A percentile compares a stretch with the other conserved stretches of the same genome.
Evolutionary conservation across 2,329 filamentous ascomycete genomes (phyloP).

Genomic region (Bipolaris gigantea): DNA sequence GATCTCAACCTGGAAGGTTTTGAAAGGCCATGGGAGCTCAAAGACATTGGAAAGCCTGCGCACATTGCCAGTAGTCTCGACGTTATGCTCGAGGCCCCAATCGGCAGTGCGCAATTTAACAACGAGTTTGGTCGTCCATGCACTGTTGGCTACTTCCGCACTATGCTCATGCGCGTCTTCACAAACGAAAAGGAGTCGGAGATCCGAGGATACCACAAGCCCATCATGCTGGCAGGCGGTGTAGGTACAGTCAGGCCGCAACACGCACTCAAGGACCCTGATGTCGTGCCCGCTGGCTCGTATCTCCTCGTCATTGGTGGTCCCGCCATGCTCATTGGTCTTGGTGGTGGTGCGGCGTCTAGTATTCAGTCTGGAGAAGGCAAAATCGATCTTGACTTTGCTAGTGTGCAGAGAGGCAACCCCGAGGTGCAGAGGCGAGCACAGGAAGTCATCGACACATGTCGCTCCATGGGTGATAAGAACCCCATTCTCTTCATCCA

Average conservation of each 20-base stretch:
- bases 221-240: conserved; percentile 97
- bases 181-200: conserved; percentile 66
- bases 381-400: conserved; percentile 91
- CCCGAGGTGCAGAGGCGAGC: conserved; percentile 94
- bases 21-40: conserved; percentile 80
- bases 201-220: conserved; percentile 92
- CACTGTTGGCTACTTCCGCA: conserved; percentile 88
- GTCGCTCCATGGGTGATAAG: conserved; percentile 76
- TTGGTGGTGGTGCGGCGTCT: conserved; percentile 93
- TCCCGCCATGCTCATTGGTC: conserved; percentile 95
- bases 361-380: conserved; percentile 86
- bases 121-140: conserved; percentile 95
- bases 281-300: conserved; percentile 80
- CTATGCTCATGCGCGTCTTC: conserved; percentile 72
- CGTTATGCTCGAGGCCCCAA: conserved; percentile 96
- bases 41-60: conserved; percentile 79
- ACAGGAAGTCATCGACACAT: conserved; percentile 97
- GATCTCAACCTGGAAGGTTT: conserved; percentile 87
- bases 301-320: conserved; percentile 92
- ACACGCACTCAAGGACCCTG: conserved; percentile 82
- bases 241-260: conserved; percentile 89
- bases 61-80: conserved; percentile 94
- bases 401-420: conserved; percentile 95
- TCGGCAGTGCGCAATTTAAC: conserved; percentile 93
- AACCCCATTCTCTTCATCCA: conserved; percentile 97